Evolutionary conservation across 2,329 filamentous ascomycete genomes (phyloP).

Genomic region (Xylaria sp.): DNA sequence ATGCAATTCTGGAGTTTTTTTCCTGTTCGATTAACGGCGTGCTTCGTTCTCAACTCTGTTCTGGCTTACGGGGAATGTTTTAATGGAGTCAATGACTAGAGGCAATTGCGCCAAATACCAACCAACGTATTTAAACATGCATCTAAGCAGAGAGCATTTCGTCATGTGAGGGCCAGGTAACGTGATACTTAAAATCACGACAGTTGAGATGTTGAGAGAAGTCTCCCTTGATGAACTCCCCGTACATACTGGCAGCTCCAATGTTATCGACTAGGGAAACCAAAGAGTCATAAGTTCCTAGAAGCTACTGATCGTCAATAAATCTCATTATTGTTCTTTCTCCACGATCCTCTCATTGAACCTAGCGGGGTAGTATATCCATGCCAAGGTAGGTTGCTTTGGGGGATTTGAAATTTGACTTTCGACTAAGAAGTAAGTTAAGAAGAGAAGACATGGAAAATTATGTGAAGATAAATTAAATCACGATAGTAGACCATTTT

Average conservation of each 20-base stretch:
- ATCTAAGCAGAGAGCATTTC: slow-evolving; percentile 5
- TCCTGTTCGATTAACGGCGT: slow-evolving; percentile 42
- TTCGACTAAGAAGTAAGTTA: too few species aligned
- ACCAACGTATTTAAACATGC: slow-evolving; percentile 37
- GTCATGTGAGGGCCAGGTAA: slow-evolving; percentile 18
- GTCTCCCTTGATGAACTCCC: not conserved
- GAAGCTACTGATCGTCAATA: not conserved
- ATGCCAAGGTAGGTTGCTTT: not conserved
- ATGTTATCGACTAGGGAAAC: not conserved
- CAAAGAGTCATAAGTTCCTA: not conserved
- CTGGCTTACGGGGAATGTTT: slow-evolving; percentile 46
- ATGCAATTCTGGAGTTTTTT: slow-evolving; percentile 41
- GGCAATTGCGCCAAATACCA: slow-evolving; percentile 46
- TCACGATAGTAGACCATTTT: not conserved
- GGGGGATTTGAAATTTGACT: too few species aligned
- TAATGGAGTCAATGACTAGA: slow-evolving; percentile 50
- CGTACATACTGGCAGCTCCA: not conserved
- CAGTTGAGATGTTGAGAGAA: slow-evolving; percentile 6
- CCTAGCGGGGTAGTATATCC: not conserved
- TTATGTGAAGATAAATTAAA: not conserved
- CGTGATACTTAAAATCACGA: slow-evolving; percentile 6
- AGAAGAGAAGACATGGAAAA: not conserved
- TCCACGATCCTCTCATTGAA: not conserved
- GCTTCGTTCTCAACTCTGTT: slow-evolving; percentile 44
- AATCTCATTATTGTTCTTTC: not conserved